A percentile compares a stretch with the other conserved stretches of the same genome.
Conservation (phyloP, 2,329 filamentous ascomycete species). For the Fusarium sp. region DNA sequence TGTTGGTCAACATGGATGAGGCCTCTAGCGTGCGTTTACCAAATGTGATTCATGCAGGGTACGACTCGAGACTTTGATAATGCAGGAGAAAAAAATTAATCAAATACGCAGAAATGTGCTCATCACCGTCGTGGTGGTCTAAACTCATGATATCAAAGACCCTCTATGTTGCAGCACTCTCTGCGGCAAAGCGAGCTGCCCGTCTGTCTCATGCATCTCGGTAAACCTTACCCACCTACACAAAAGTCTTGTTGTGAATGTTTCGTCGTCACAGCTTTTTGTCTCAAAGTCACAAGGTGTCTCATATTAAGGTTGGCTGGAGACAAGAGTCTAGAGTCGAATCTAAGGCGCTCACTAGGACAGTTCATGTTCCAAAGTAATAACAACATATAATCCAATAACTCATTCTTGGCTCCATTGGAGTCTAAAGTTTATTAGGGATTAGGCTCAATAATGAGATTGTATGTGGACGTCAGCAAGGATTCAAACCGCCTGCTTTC, state of each 20-base stretch:
- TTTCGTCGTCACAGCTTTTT: constrained; percentile 4
- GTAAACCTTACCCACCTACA: constrained; percentile 16
- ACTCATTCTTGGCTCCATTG: background rate
- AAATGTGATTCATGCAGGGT: constrained; percentile 46
- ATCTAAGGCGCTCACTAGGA: background rate
- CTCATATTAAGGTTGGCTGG: background rate
- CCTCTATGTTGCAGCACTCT: constrained; percentile 3
- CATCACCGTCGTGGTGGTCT: background rate
- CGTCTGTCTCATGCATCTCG: constrained; percentile 4
- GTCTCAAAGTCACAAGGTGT: constrained; percentile 12
- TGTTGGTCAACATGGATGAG: constrained; percentile 19
- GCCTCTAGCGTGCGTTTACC: constrained; percentile 11
- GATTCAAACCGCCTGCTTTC: background rate
- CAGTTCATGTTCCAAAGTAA: background rate
- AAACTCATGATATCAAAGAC: constrained; percentile 8
- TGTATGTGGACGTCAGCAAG: background rate
- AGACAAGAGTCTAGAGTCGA: background rate
- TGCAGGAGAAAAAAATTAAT: background rate
- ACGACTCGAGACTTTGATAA: constrained; percentile 38
- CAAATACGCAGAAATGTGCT: constrained; percentile 23
- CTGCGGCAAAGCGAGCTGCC: constrained; percentile 23
- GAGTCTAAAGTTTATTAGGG: background rate
- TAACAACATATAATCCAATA: background rate
- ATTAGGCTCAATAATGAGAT: background rate
- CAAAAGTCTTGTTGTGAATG: background rate